A percentile compares a stretch with the other conserved stretches of the same genome.
These are phyloP conservation scores for Umbilicus rupestris DNA, from an alignment of 164 flowering plant genomes.

Conservation along the genomic window DNA sequence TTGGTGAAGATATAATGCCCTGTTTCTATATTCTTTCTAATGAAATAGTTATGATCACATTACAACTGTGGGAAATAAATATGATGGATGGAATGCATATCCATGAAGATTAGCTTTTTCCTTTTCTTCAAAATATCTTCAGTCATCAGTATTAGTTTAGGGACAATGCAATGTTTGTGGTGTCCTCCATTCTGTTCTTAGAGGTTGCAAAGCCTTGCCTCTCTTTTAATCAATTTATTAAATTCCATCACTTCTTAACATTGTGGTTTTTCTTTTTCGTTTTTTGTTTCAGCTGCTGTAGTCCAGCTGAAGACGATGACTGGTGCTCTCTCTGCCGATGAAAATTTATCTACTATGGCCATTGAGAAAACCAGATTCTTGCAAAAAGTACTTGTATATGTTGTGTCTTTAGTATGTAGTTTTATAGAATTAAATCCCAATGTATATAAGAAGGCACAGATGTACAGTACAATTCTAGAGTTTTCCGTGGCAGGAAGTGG, in stretches of 20 bases:
- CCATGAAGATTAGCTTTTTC: neutral
- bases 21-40: neutral
- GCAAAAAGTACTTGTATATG: conserved; percentile 61
- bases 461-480: conserved; percentile 19
- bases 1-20: neutral
- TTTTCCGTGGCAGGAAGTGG: conserved; percentile 17
- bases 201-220: neutral
- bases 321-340: conserved; percentile 58
- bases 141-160: neutral
- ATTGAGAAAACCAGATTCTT: conserved; percentile 44
- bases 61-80: neutral
- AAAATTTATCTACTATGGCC: conserved; percentile 27
- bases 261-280: neutral
- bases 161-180: neutral
- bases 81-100: neutral
- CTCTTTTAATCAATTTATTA: neutral
- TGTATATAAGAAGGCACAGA: conserved; percentile 25
- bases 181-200: neutral
- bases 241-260: neutral
- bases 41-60: neutral
- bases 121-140: neutral
- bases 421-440: conserved; percentile 50
- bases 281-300: conserved; percentile 61
- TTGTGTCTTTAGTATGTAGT: conserved; percentile 54
- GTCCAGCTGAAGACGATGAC: conserved; percentile 70